Percentiles rank a stretch among this genome's conserved stretches.
Conservation (phyloP, 1,284 basidiomycete species). For the Serendipita sp. region DNA sequence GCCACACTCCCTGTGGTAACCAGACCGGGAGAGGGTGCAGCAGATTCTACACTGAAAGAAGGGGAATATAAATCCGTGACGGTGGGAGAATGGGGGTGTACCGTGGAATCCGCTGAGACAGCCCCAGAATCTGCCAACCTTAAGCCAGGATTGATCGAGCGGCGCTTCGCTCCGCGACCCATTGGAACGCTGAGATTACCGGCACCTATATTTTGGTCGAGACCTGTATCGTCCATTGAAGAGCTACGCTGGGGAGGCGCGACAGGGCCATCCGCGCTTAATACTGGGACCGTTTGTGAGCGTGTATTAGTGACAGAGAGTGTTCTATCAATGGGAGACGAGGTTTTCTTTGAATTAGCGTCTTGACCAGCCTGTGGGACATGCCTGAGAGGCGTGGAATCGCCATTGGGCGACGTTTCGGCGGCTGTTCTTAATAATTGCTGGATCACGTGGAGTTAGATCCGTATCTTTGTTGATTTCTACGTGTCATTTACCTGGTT, state of each 20-base stretch:
- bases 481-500: neutral
- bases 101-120: neutral
- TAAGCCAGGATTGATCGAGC: conserved; percentile 30
- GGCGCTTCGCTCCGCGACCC: conserved; percentile 27
- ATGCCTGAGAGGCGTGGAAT: neutral
- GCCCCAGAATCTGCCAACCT: conserved; percentile 13
- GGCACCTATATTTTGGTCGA: neutral
- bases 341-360: neutral
- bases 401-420: neutral
- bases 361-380: neutral
- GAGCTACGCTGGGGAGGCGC: conserved; percentile 1
- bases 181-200: conserved; percentile 17
- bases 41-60: conserved; percentile 1
- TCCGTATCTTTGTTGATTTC: neutral
- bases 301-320: neutral
- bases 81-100: neutral
- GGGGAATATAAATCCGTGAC: neutral
- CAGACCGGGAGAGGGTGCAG: neutral
- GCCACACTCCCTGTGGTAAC: conserved; percentile 7
- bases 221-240: conserved; percentile 1
- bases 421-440: neutral
- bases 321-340: neutral
- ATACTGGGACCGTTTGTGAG: neutral
- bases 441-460: conserved; percentile 6
- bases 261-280: neutral